Base-by-base conservation (phyloP, 495 filamentous ascomycete genomes). In the Aspergillus sparsus region DNA sequence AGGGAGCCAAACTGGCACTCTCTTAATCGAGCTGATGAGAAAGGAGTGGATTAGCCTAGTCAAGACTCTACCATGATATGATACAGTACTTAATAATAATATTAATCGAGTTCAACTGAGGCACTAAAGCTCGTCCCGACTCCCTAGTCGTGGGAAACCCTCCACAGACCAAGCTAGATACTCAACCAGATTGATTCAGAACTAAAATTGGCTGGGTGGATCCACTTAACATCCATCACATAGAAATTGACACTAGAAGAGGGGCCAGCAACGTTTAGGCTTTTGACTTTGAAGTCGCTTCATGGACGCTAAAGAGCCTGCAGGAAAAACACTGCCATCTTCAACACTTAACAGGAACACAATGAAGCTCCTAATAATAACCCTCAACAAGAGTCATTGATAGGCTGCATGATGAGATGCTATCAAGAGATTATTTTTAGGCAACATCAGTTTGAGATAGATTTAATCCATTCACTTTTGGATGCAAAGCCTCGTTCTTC, bases 301-400 rank as follows among this genome's bases (percentile, higher is more conserved):
- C 44, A 18, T 18, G 37, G 37, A 41, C 11, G 37, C 21, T 27
- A n/a, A 41, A 9, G 16, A 10, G 16, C 15, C 6, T 47, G 44
- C 44, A 47, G 16, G 44, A 47, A 16, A 13, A 42, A 50, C 57
- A 53, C 39, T 59, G 57, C 49, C 49, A 16, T 59, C 34, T 33
- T 32, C 39, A 49, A 6, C 33, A 35, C 45, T 32, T 3, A 8
- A 8, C 4, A 49, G 16, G 27, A 16, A 35, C 18, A 9, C 34
- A 35, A 35, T 42, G 18, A 51, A 58, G 44, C 44, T 42, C 55
- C 41, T 47, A 51, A 51, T 51, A 33, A 51, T 51, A 51, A 51
- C 49, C 7, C 15, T 7, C 12, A 51, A 32, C 31, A 7, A 10
- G 12, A 50, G 31, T 6, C 12, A 12, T 50, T 10, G 31, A 51